Percentiles rank a stretch among this genome's conserved stretches.
Conservation (phyloP, 148 eudicot genomes). For the Vaccinium darrowii region DNA sequence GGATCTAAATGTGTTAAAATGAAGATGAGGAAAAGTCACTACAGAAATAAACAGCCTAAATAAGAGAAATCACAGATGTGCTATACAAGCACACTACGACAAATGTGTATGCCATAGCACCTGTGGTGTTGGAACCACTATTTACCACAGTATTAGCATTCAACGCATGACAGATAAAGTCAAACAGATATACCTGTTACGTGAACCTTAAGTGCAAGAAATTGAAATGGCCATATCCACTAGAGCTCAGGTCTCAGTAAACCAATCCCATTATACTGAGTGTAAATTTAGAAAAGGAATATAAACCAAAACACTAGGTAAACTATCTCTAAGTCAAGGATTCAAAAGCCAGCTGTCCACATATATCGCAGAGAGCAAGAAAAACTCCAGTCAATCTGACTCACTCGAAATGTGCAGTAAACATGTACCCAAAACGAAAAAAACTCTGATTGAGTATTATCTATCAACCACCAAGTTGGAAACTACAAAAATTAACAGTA, state of each 20-base stretch:
- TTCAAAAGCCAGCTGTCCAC: background rate
- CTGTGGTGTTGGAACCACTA: background rate
- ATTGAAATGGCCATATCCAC: background rate
- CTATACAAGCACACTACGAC: background rate
- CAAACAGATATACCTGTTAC: background rate
- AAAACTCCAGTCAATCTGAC: background rate
- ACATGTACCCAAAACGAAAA: background rate
- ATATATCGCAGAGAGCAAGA: background rate
- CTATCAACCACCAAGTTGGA: slow-evolving; percentile 1
- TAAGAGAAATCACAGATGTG: background rate
- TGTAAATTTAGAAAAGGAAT: background rate
- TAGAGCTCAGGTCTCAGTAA: background rate
- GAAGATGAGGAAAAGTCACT: background rate
- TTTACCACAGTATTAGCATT: background rate
- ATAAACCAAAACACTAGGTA: background rate
- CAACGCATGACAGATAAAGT: background rate
- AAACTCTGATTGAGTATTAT: background rate
- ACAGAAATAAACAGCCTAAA: background rate
- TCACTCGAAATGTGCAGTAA: background rate
- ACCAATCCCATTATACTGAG: background rate
- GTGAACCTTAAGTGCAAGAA: background rate
- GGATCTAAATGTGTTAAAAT: background rate
- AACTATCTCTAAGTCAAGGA: background rate
- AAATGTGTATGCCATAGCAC: background rate
- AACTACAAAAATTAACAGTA: background rate